phyloP scores from a whole-genome alignment of 1,284 basidiomycete genomes.

The Malassezia pachydermatis region DNA sequence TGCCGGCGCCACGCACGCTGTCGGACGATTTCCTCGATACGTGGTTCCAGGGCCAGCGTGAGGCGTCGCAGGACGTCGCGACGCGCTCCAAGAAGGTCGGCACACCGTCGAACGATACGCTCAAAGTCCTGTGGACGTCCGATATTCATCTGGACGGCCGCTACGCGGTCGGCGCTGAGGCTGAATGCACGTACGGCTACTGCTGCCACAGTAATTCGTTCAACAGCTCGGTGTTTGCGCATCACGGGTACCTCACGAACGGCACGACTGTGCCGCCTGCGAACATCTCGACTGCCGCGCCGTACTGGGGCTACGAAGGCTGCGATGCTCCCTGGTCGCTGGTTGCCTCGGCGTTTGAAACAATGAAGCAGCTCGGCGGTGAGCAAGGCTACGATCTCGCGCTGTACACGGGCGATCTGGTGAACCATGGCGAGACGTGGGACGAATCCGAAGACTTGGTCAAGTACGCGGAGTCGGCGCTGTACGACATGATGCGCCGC shows the following conservation, averaged over 20 bases:
- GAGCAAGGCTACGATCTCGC: constrained; percentile 58
- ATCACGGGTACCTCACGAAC: constrained; percentile 22
- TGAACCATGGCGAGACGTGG: constrained; percentile 50
- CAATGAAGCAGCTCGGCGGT: constrained; percentile 58
- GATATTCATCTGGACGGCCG: constrained; percentile 72
- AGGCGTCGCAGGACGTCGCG: neutral
- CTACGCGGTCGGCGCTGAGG: constrained; percentile 63
- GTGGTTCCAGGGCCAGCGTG: constrained; percentile 30
- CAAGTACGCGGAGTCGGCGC: constrained; percentile 33
- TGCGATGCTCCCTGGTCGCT: constrained; percentile 66
- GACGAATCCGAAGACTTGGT: constrained; percentile 37
- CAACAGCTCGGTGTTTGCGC: constrained; percentile 53
- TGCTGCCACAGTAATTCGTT: constrained; percentile 57
- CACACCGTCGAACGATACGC: constrained; percentile 45
- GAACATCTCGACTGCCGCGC: constrained; percentile 28
- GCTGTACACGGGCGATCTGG: constrained; percentile 65
- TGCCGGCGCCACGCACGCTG: constrained; percentile 23
- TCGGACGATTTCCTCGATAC: constrained; percentile 27
- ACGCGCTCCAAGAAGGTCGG: neutral
- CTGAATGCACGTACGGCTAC: constrained; percentile 60
- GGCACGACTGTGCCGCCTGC: constrained; percentile 13
- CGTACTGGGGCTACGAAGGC: constrained; percentile 42
- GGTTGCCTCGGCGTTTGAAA: constrained; percentile 57
- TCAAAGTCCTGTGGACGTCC: constrained; percentile 66
- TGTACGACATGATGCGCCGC: constrained; percentile 31